Conservation (phyloP, 495 filamentous ascomycete species). For the Usnea hakonensis region DNA sequence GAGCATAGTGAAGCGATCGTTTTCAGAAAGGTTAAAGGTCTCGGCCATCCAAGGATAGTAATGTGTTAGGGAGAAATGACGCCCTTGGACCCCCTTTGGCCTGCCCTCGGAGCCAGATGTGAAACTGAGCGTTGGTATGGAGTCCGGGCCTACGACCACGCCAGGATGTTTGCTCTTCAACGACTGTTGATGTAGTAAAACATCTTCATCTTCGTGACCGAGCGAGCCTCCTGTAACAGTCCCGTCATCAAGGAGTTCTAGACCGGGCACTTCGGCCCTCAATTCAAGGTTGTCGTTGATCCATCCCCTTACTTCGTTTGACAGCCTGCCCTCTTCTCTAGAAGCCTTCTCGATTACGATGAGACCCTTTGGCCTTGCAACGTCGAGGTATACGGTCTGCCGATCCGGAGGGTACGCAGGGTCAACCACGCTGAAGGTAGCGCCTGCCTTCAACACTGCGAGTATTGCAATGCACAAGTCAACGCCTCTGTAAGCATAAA, state of each 20-base stretch:
- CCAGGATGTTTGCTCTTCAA: constrained; percentile 53
- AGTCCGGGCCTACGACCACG: constrained; percentile 84
- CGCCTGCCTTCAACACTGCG: constrained; percentile 41
- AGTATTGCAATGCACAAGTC: constrained; percentile 62
- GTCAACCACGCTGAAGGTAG: constrained; percentile 15
- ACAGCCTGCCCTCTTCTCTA: constrained; percentile 62
- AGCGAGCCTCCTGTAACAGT: constrained; percentile 54
- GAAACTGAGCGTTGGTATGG: constrained; percentile 64
- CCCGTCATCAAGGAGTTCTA: constrained; percentile 71
- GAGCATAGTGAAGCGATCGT: constrained; percentile 78
- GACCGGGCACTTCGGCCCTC: constrained; percentile 63
- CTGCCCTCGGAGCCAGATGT: constrained; percentile 59
- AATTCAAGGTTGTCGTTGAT: constrained; percentile 66
- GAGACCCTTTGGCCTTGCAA: constrained; percentile 71
- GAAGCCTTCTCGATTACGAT: constrained; percentile 76
- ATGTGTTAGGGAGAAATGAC: constrained; percentile 79
- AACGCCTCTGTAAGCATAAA: constrained; percentile 74
- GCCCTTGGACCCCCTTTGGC: constrained; percentile 70
- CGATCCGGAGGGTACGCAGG: constrained; percentile 63
- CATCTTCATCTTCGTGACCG: constrained; percentile 46
- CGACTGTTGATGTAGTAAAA: constrained; percentile 53
- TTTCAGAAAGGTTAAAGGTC: constrained; percentile 62
- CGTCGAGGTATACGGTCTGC: constrained; percentile 87
- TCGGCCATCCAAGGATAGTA: constrained; percentile 94
- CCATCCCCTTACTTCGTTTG: constrained; percentile 61